Base-by-base conservation (phyloP, 1,284 basidiomycete species). In the Fomitopsis schrenkii region DNA sequence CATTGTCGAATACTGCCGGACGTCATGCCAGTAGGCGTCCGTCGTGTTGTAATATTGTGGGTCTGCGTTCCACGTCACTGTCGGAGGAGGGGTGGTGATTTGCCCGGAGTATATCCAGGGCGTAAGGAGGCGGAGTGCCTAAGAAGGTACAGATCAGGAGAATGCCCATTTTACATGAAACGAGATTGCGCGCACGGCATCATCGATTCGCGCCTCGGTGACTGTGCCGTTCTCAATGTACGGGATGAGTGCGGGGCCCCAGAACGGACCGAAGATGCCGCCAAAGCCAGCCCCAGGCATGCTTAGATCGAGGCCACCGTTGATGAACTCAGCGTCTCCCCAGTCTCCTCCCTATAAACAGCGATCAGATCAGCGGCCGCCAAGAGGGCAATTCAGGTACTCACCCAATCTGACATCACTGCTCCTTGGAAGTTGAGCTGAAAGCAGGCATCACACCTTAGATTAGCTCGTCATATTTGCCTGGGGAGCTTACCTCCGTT, bases 251-350 rank as follows among this genome's bases (percentile, higher is more conserved):
- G 15, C n/a, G 6, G 56, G 42, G 5, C 56, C 56, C 56, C 56
- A 57, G 19, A 38, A 46, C 22, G 41, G 35, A 38, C 52, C 52
- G 33, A 36, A 40, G 19, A 40, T 40, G n/a, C 52, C 52, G 5
- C 52, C 52, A 6, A 40, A 54, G 7, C 52, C 52, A 22, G 19
- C 52, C 2, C 52, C 52, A 28, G 30, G 57, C 30, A 48, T 33
- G 67, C 72, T 68, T 64, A 83, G 83, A 71, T 91, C 89, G 17
- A 91, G 76, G 5, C 90, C 90, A 30, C 77, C 75, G 68, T 62
- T 74, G 53, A 61, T 73, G 5, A 70, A 69, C 52, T 74, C 73
- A 1, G 77, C 77, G 1, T 77, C 79, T 45, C 72, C 71, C 79
- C 79, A 80, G 75, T 87, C 87, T 61, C 79, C 79, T 17, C 19